A percentile compares a stretch with the other conserved stretches of the same genome.
Conservation (phyloP, 352 stramenopile genomes). For the Aphanomyces euteiches region DNA sequence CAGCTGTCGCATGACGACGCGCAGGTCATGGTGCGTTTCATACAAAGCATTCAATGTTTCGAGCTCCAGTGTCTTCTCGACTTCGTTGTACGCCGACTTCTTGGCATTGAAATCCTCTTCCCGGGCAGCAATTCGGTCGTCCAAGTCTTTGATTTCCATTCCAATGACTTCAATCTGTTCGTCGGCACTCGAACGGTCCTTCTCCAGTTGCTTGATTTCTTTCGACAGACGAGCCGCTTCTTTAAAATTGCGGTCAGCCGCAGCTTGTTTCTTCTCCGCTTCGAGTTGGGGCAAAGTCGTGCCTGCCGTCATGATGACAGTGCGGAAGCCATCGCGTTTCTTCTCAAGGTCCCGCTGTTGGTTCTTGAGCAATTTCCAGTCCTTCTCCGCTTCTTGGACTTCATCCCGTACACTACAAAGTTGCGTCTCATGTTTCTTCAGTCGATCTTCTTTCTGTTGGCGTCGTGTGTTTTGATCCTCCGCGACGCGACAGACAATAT, state of each 20-base stretch:
- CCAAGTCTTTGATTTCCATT: constrained; percentile 77
- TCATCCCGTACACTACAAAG: constrained; percentile 65
- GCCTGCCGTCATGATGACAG: constrained; percentile 74
- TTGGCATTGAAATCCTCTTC: constrained; percentile 68
- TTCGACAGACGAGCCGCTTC: constrained; percentile 80
- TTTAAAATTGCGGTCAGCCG: constrained; percentile 82
- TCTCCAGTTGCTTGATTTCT: constrained; percentile 83
- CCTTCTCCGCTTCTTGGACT: constrained; percentile 67
- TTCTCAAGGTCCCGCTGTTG: constrained; percentile 76
- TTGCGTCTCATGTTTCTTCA: constrained; percentile 70
- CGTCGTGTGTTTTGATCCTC: constrained; percentile 70
- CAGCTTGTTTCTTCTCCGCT: constrained; percentile 73
- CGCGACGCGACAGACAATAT: constrained; percentile 56
- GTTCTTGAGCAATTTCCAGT: constrained; percentile 63
- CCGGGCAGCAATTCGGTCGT: constrained; percentile 66
- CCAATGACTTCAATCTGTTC: constrained; percentile 79
- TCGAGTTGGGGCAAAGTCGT: constrained; percentile 74
- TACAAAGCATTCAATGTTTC: constrained; percentile 65
- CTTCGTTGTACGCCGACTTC: constrained; percentile 65
- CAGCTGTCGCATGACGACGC: constrained; percentile 57
- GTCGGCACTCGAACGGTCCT: constrained; percentile 70
- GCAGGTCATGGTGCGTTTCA: constrained; percentile 66
- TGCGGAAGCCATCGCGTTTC: constrained; percentile 65
- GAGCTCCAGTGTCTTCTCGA: constrained; percentile 73
- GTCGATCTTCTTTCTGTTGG: constrained; percentile 60